phyloP scores from a whole-genome alignment of 495 filamentous ascomycete species.

The Neurospora africana region DNA sequence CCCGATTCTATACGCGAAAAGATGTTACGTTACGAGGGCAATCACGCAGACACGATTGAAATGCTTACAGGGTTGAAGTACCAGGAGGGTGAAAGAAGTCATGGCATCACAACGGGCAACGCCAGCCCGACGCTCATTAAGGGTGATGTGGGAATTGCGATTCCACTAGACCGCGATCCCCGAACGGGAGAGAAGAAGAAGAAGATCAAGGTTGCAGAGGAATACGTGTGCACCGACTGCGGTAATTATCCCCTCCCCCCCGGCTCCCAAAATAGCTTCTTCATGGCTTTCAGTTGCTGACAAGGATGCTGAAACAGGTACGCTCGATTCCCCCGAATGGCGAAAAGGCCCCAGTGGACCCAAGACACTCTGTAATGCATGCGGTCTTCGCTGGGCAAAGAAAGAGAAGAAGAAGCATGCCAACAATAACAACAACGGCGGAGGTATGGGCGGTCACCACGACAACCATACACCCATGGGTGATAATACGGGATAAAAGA shows the following conservation, averaged over 20 bases:
- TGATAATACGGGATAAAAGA: slow-evolving; percentile 6
- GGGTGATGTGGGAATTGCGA: slow-evolving; percentile 78
- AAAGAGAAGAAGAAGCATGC: slow-evolving; percentile 56
- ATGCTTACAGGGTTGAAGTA: slow-evolving; percentile 87
- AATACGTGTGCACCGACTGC: slow-evolving; percentile 95
- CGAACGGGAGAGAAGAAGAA: slow-evolving; percentile 70
- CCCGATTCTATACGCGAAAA: slow-evolving; percentile 68
- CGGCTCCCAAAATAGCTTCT: neutral
- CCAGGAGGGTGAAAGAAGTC: slow-evolving; percentile 77
- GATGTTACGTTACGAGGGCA: slow-evolving; percentile 65
- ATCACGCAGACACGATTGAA: slow-evolving; percentile 81
- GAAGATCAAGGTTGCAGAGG: slow-evolving; percentile 79
- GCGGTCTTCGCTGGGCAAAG: slow-evolving; percentile 78
- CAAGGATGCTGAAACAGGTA: slow-evolving; percentile 31
- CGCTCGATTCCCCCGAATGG: slow-evolving; percentile 92
- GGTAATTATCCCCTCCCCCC: slow-evolving; percentile 31
- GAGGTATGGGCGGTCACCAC: neutral
- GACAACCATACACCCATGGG: neutral
- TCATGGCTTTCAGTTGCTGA: neutral
- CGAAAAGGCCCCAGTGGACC: slow-evolving; percentile 87
- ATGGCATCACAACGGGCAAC: slow-evolving; percentile 80
- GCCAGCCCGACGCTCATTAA: slow-evolving; percentile 68
- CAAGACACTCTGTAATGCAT: slow-evolving; percentile 96
- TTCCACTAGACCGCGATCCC: slow-evolving; percentile 61
- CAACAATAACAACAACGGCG: neutral